Conservation (phyloP, 345 rosid genomes). For the Zanthoxylum bungeanum region DNA sequence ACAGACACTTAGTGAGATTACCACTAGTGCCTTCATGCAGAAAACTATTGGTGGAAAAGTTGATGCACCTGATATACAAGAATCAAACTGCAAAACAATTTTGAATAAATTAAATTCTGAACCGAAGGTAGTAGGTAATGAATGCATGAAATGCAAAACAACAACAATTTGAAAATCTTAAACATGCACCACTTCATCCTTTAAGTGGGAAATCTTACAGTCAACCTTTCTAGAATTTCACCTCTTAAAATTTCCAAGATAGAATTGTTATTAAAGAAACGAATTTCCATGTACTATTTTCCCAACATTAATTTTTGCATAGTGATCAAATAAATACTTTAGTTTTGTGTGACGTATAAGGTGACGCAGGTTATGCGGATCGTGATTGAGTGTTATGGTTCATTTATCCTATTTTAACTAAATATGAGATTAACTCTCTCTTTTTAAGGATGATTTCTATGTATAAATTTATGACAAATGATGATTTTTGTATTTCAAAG, state of each 20-base stretch:
- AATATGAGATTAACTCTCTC: slow-evolving; percentile 68
- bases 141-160: not conserved
- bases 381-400: too few species aligned
- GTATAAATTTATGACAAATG: slow-evolving; percentile 7
- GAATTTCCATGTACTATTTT: not conserved
- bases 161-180: slow-evolving; percentile 18
- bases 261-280: not conserved
- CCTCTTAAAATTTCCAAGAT: not conserved
- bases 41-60: slow-evolving; percentile 60
- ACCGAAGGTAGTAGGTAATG: slow-evolving; percentile 12
- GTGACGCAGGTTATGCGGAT: too few species aligned
- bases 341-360: slow-evolving; percentile 73
- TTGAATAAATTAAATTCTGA: slow-evolving; percentile 15
- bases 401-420: too few species aligned
- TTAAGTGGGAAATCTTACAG: slow-evolving; percentile 57
- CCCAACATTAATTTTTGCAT: slow-evolving; percentile 76
- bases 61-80: slow-evolving; percentile 66
- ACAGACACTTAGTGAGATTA: slow-evolving; percentile 59
- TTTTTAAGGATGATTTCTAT: not conserved
- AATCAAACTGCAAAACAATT: slow-evolving; percentile 64
- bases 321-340: slow-evolving; percentile 62
- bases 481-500: not conserved
- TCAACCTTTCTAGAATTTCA: slow-evolving; percentile 23
- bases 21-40: slow-evolving; percentile 42
- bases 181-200: slow-evolving; percentile 69